phyloP scores from a whole-genome alignment of 2,329 filamentous ascomycete species.

The Ceratocystis colombiana region DNA sequence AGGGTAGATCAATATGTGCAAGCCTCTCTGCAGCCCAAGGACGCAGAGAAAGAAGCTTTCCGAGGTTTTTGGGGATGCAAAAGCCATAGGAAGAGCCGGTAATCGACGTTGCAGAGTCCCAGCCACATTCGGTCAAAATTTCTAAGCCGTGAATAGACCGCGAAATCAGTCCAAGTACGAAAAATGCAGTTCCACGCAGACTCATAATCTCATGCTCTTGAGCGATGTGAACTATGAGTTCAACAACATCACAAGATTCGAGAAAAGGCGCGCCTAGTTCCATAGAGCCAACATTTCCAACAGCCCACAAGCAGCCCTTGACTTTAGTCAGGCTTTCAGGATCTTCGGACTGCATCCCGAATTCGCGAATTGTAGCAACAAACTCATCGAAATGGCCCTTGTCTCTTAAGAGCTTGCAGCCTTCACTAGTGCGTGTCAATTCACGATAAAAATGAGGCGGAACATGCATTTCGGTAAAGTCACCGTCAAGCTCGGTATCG shows the following conservation, averaged over 20 bases:
- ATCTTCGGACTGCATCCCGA: slow-evolving; percentile 76
- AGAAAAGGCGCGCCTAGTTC: slow-evolving; percentile 91
- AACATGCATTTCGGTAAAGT: slow-evolving; percentile 56
- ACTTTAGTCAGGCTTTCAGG: slow-evolving; percentile 79
- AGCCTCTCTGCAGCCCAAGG: slow-evolving; percentile 44
- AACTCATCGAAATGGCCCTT: slow-evolving; percentile 98
- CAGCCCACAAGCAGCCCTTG: slow-evolving; percentile 94
- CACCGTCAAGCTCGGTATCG: slow-evolving; percentile 46
- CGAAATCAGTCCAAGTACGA: slow-evolving; percentile 85
- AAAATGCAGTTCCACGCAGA: slow-evolving; percentile 89
- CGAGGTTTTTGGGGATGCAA: slow-evolving; percentile 71
- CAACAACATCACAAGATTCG: slow-evolving; percentile 79
- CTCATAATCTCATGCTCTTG: slow-evolving; percentile 84
- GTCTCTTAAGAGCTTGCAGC: slow-evolving; percentile 76
- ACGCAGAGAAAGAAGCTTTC: slow-evolving; percentile 63
- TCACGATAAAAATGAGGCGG: slow-evolving; percentile 98
- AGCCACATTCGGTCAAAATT: slow-evolving; percentile 78
- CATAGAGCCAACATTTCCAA: slow-evolving; percentile 97
- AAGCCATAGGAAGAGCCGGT: slow-evolving; percentile 77
- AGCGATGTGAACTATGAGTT: slow-evolving; percentile 78
- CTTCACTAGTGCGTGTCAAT: slow-evolving; percentile 82
- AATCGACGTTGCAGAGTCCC: slow-evolving; percentile 81
- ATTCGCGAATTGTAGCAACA: slow-evolving; percentile 74
- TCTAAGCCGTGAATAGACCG: slow-evolving; percentile 85
- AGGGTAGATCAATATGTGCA: slow-evolving; percentile 39